A percentile compares a stretch with the other conserved stretches of the same genome.
Evolutionary conservation across 140 eudicot species (phyloP).

Genomic region (Anethum foeniculum): DNA sequence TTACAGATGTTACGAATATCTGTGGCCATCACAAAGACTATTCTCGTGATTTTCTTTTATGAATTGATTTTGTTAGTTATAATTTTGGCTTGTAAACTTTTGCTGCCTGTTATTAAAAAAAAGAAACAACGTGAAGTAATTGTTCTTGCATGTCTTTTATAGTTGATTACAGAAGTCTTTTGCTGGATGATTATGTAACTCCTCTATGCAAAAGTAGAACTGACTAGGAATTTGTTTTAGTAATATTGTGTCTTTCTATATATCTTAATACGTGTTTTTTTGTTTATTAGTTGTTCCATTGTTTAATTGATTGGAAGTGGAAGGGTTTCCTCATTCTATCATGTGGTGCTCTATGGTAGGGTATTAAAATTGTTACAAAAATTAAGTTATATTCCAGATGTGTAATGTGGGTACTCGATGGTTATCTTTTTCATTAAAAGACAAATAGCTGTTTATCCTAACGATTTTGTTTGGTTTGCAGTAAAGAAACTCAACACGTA

Average conservation of each 20-base stretch:
- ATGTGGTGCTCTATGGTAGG: background rate
- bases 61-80: background rate
- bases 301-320: background rate
- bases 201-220: background rate
- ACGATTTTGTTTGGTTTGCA: background rate
- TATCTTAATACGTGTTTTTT: background rate
- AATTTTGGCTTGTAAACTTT: background rate
- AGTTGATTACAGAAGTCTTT: background rate
- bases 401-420: background rate
- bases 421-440: too few relatives aligned
- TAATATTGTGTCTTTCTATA: background rate
- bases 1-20: background rate
- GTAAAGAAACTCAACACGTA: background rate
- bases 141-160: background rate
- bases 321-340: background rate
- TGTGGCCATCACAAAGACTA: background rate
- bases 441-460: background rate
- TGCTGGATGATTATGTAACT: background rate
- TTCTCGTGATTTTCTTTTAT: background rate
- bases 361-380: background rate
- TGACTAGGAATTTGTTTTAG: background rate
- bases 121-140: background rate
- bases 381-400: background rate
- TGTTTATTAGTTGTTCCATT: background rate
- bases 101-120: background rate